Evolutionary conservation across 306 rosid genomes (phyloP), one percentile per base, ranked within the genome.

Genomic region (Malus asiatica): DNA sequence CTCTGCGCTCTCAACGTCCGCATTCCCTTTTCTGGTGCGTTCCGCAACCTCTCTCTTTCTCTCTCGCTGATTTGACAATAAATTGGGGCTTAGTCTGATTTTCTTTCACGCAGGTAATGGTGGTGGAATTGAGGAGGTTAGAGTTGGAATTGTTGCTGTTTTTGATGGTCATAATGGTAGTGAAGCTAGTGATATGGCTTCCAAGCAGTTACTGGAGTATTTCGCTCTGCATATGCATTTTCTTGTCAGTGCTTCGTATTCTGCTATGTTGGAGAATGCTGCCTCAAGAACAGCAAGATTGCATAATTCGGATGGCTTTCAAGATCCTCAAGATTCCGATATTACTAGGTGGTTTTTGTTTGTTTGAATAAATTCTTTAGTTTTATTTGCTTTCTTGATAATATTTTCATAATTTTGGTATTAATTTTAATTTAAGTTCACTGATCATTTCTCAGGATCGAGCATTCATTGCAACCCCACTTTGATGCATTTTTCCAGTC

Each of bases 101-200:
- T 42, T 42, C 46, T 42, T 42, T 42, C 46, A 42, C 12, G 46
- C 46, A 94, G 95, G 88, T 68, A 67, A 52, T 11, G 46, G 46
- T 10, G 40, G 68, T 51, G 96, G 97, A 83, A 46, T 92, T 69
- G 87, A 83, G 84, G 96, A 95, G 83, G 92, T 92, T n/a, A 72
- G 55, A 23, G 97, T 95, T 18, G 97, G 92, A 33, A 76, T 95
- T 12, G 79, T 92, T 75, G 98, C 92, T 8, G 95, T 94, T 78
- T 94, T 94, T 67, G 95, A 94, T 75, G 98, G 98, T 71, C 98
- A 94, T 78, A 92, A 89, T 53, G 97, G 98, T 3, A 90, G 90
- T 1, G 98, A 92, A 80, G 98, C 97, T 7, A 92, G 96, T 80
- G 97, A 94, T 46, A 90, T 88, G 96, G 94, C 98, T 11, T 94